Evolutionary conservation across 345 rosid species (phyloP).

Genomic region (Salix exigua): DNA sequence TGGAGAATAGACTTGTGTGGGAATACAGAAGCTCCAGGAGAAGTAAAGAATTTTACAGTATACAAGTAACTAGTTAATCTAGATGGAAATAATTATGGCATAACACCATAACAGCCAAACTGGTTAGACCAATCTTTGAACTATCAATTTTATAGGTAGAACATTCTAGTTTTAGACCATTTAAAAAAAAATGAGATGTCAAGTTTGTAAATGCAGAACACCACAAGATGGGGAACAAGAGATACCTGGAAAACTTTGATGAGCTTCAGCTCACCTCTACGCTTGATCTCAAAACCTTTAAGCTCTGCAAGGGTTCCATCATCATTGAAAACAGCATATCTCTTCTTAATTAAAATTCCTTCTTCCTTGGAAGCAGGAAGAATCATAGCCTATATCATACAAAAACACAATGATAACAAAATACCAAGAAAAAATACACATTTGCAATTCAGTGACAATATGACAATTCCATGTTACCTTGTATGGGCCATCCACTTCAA

Average conservation of each 20-base stretch:
- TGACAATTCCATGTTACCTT: conserved; percentile 50
- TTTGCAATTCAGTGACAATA: conserved; percentile 4
- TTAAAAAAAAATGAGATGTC: background rate
- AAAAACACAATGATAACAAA: conserved; percentile 12
- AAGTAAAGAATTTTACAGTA: too few species aligned
- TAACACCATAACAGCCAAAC: background rate
- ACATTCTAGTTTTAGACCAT: background rate
- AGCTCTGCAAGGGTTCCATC: conserved; percentile 98
- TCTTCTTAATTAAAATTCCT: conserved; percentile 87
- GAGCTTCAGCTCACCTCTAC: conserved; percentile 98
- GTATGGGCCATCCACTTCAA: conserved; percentile 99
- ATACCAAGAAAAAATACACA: conserved; percentile 6
- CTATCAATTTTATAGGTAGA: background rate
- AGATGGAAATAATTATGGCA: background rate
- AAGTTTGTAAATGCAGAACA: background rate
- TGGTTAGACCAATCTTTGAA: background rate
- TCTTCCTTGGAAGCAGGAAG: conserved; percentile 99
- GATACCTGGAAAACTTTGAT: conserved; percentile 95
- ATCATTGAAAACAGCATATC: conserved; percentile 97
- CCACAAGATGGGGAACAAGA: background rate
- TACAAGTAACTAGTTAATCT: too few species aligned
- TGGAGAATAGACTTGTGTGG: too few species aligned
- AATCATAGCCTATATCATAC: conserved; percentile 79
- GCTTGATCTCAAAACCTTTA: conserved; percentile 98
- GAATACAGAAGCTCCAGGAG: too few species aligned